A percentile compares a stretch with the other conserved stretches of the same genome.
phyloP scores from a whole-genome alignment of 495 filamentous ascomycete genomes.

The Penicillium fimorum region DNA sequence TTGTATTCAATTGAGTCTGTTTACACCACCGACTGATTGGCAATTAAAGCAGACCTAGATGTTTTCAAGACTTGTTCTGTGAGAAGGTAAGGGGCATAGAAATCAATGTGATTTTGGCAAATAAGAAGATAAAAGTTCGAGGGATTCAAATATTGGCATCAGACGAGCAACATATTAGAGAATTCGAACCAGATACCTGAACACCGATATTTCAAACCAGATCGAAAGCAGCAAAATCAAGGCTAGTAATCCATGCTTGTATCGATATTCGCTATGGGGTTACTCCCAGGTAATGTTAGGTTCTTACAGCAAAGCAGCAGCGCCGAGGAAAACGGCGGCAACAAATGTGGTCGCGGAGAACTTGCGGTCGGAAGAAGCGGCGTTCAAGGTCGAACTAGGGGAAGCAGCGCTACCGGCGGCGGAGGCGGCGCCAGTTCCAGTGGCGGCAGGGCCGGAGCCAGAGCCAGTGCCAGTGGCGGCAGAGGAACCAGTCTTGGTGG shows the following conservation, averaged over 20 bases:
- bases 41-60: neutral
- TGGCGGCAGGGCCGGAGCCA: slow-evolving; percentile 12
- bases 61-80: neutral
- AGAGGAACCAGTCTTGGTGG: slow-evolving; percentile 17
- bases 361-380: slow-evolving; percentile 27
- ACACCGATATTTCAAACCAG: slow-evolving; percentile 10
- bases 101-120: slow-evolving; percentile 12
- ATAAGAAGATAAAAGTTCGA: neutral
- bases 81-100: neutral
- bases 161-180: slow-evolving; percentile 14
- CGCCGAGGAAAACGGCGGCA: slow-evolving; percentile 40
- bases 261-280: slow-evolving; percentile 10
- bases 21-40: neutral
- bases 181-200: slow-evolving; percentile 13
- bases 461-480: slow-evolving; percentile 8
- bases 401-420: slow-evolving; percentile 4
- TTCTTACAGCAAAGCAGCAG: slow-evolving; percentile 38
- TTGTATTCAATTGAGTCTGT: neutral
- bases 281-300: neutral
- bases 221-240: slow-evolving; percentile 15
- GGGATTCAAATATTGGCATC: slow-evolving; percentile 1
- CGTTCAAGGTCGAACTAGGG: slow-evolving; percentile 10
- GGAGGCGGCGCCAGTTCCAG: neutral
- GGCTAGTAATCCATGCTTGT: slow-evolving; percentile 18
- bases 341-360: slow-evolving; percentile 37